phyloP scores from a whole-genome alignment of 495 filamentous ascomycete genomes.

The Trichoderma orchidacearum region DNA sequence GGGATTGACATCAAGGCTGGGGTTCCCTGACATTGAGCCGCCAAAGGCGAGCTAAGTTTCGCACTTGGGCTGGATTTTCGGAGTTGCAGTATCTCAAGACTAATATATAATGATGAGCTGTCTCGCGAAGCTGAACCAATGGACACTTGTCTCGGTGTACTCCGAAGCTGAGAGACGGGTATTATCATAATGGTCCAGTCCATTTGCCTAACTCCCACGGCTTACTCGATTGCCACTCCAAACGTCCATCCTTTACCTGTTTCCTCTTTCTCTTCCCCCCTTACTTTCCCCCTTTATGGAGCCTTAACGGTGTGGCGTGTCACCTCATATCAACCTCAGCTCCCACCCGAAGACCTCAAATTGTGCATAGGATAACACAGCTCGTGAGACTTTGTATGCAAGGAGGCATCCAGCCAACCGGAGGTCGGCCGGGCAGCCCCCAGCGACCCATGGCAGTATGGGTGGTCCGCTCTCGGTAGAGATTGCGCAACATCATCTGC shows the following conservation, averaged over 20 bases:
- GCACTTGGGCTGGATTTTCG: too few relatives aligned
- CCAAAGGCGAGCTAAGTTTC: too few relatives aligned
- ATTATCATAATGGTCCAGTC: too few relatives aligned
- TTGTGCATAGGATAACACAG: not conserved
- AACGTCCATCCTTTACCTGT: not conserved
- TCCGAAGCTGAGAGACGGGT: too few relatives aligned
- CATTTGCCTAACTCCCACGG: not conserved
- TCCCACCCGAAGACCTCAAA: not conserved
- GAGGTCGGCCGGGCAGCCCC: not conserved
- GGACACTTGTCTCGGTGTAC: too few relatives aligned
- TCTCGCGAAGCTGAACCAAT: too few relatives aligned
- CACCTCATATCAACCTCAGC: not conserved
- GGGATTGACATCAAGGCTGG: too few relatives aligned
- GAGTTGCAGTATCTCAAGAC: too few relatives aligned
- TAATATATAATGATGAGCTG: too few relatives aligned
- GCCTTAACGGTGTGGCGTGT: not conserved
- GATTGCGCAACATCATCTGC: not conserved
- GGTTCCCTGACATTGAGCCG: too few relatives aligned
- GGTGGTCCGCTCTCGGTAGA: too few relatives aligned
- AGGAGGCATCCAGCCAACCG: not conserved
- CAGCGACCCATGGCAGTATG: not conserved
- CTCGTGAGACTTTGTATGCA: not conserved
- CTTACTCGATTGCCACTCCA: not conserved
- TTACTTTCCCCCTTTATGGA: not conserved
- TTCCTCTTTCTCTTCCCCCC: not conserved